Evolutionary conservation across 257 asterid species (phyloP), one percentile per base, ranked within the genome.

Genomic region (Jacaranda mimosifolia): DNA sequence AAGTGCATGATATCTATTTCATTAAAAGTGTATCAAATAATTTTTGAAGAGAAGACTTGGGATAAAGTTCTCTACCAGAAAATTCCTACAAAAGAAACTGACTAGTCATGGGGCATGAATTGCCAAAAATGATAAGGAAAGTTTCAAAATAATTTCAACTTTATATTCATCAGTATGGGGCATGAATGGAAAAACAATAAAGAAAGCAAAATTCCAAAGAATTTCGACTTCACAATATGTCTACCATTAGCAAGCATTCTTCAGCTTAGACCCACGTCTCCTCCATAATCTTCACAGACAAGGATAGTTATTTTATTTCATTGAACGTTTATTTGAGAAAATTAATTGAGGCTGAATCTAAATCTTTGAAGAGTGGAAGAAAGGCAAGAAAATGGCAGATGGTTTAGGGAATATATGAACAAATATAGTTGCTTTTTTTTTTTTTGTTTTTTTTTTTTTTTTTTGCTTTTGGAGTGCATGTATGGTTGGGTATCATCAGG

Each of bases 381-480:
- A 63, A 51, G 6, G 69, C 17, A 77, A 49, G 58, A 45, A 55
- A 62, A 36, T 5, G 21, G 6, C 26, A 73, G 21, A 56, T 42
- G 39, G 45, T 56, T 62, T 11, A 59, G 18, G 68, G n/a, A 76
- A 48, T 58, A 67, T 19, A 62, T 43, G 43, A 68, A 69, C 11
- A 53, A 13, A 80, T 26, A 60, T 26, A 26, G 32, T 26, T 2
- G 1, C 32, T 26, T 2, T 26, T 2, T 26, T 2, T 26, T 26
- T 26, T 26, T n/a, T n/a, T n/a, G n/a, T n/a, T n/a, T n/a, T n/a
- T n/a, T n/a, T n/a, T n/a, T n/a, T n/a, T n/a, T n/a, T n/a, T 4
- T 72, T 63, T 72, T 45, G 51, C 57, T 40, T 70, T 67, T 70
- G 69, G 38, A 69, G 53, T 45, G 32, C 58, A 55, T 55, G 26